Percentiles rank a stretch among this genome's conserved stretches.
Evolutionary conservation across 441 rosid species (phyloP).

Genomic region (Manihot esculenta): DNA sequence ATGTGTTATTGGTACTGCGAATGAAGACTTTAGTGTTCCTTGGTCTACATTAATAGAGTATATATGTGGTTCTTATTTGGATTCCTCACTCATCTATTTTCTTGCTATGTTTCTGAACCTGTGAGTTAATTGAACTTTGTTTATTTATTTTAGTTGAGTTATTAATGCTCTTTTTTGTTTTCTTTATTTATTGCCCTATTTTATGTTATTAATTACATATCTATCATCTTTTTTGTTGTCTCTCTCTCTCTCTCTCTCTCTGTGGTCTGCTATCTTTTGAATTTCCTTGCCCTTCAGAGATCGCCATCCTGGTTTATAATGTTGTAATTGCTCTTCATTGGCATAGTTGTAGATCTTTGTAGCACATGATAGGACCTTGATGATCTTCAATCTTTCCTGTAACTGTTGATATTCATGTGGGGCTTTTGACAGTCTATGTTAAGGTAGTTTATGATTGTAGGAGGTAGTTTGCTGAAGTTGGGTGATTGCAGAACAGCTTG

Average conservation of each 20-base stretch:
- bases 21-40: no score
- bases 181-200: background rate
- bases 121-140: background rate
- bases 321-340: background rate
- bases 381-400: background rate
- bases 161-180: background rate
- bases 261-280: background rate
- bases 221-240: background rate
- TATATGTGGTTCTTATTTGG: background rate
- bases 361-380: background rate
- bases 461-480: background rate
- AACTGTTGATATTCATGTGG: background rate
- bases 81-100: background rate
- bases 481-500: constrained; percentile 4
- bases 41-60: background rate
- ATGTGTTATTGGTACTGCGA: no score
- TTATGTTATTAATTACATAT: background rate
- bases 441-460: background rate
- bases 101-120: background rate
- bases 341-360: background rate
- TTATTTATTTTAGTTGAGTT: background rate
- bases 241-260: background rate
- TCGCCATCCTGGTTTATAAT: background rate
- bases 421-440: background rate
- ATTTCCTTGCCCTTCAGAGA: background rate